Evolutionary conservation across 2,329 filamentous ascomycete species (phyloP).

Genomic region (Fusarium mundagurra): DNA sequence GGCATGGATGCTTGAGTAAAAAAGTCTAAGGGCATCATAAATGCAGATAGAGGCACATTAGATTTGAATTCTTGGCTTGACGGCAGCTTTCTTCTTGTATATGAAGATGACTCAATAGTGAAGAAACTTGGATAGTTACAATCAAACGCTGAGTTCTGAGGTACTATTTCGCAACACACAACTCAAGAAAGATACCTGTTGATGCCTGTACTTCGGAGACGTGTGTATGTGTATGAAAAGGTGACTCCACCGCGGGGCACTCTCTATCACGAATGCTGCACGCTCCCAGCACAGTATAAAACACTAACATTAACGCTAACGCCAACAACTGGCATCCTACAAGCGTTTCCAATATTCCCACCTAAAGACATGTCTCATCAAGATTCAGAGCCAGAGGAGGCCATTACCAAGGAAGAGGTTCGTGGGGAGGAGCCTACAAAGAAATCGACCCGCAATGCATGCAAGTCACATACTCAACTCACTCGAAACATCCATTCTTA

Average conservation of each 20-base stretch:
- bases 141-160: neutral
- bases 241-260: slow-evolving; percentile 28
- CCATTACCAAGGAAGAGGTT: slow-evolving; percentile 55
- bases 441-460: slow-evolving; percentile 52
- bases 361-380: slow-evolving; percentile 37
- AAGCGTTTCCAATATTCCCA: neutral
- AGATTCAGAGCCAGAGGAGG: slow-evolving; percentile 50
- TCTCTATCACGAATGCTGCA: slow-evolving; percentile 9
- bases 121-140: neutral
- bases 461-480: slow-evolving; percentile 44
- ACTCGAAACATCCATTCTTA: slow-evolving; percentile 9
- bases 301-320: neutral
- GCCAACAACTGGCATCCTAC: neutral
- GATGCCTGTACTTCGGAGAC: neutral
- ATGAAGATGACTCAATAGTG: no score
- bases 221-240: neutral
- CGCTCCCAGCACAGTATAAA: slow-evolving; percentile 1
- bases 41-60: neutral
- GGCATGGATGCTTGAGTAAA: slow-evolving; percentile 73
- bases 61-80: no score
- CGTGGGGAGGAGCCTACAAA: slow-evolving; percentile 45
- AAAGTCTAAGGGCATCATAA: neutral
- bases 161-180: neutral
- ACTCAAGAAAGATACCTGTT: neutral
- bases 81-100: no score